Evolutionary conservation across 1,284 basidiomycete species (phyloP).

Genomic region (Pseudozyma pruni): DNA sequence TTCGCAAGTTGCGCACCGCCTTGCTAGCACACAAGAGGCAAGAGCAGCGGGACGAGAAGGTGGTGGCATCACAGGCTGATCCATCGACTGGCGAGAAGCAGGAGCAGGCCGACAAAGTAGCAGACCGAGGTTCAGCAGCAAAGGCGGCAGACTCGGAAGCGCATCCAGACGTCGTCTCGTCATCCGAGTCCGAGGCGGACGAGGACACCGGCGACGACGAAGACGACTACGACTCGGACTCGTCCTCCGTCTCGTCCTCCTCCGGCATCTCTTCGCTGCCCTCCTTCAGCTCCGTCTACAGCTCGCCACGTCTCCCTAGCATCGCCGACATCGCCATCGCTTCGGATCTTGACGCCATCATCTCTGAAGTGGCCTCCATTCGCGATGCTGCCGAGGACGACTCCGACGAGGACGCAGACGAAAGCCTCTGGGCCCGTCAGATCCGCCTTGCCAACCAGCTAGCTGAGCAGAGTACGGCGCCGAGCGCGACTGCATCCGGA

Average conservation of each 20-base stretch:
- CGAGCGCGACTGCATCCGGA: constrained; percentile 5
- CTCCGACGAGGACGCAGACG: constrained; percentile 32
- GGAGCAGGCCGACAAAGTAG: neutral
- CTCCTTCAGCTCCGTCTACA: constrained; percentile 40
- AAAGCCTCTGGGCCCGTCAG: constrained; percentile 39
- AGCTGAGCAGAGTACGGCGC: constrained; percentile 1
- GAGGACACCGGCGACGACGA: constrained; percentile 12
- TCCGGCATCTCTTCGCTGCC: constrained; percentile 43
- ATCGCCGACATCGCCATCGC: constrained; percentile 12
- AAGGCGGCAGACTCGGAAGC: neutral
- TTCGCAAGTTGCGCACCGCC: constrained; percentile 30
- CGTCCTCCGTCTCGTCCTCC: constrained; percentile 9
- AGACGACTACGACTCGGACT: constrained; percentile 35
- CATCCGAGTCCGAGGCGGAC: constrained; percentile 8
- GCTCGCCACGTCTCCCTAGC: constrained; percentile 23
- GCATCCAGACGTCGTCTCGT: constrained; percentile 3
- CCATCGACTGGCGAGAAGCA: neutral
- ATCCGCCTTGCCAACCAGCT: constrained; percentile 22
- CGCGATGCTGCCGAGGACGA: constrained; percentile 10
- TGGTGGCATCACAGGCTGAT: too few species aligned
- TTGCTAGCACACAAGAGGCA: constrained; percentile 11
- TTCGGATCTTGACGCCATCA: constrained; percentile 9
- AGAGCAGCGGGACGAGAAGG: neutral
- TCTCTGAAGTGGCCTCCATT: constrained; percentile 20
- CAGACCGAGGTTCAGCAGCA: neutral